Percentiles rank a stretch among this genome's conserved stretches.
phyloP scores from a whole-genome alignment of 2,329 filamentous ascomycete genomes.

The Sarocladiaceae sp. region DNA sequence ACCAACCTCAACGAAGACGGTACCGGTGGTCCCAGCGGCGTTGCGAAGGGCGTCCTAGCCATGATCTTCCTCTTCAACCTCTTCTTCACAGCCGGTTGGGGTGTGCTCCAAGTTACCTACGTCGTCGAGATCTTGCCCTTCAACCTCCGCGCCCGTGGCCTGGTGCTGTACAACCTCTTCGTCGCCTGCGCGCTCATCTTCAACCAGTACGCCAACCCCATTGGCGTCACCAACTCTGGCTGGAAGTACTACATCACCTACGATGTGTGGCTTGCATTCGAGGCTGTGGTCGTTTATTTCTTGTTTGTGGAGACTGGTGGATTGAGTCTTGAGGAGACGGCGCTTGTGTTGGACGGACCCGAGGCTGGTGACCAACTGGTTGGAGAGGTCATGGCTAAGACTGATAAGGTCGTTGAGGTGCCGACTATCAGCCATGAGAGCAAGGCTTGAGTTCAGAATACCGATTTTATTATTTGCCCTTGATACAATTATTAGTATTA shows the following conservation, averaged over 20 bases:
- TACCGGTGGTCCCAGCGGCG: conserved; percentile 7
- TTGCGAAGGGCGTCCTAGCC: conserved; percentile 22
- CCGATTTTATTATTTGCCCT: too few species aligned
- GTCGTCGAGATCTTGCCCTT: conserved; percentile 39
- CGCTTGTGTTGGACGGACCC: conserved; percentile 13
- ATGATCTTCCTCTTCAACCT: conserved; percentile 25
- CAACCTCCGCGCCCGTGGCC: conserved; percentile 21
- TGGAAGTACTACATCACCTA: conserved; percentile 38
- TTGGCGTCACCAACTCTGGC: conserved; percentile 20
- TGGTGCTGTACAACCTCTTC: conserved; percentile 20
- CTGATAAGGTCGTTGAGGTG: conserved; percentile 3
- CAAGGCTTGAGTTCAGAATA: conserved; percentile 3
- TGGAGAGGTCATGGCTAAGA: conserved; percentile 2
- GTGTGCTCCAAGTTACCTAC: conserved; percentile 37
- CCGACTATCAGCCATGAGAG: neutral
- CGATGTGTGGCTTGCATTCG: conserved; percentile 6
- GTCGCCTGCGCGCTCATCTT: conserved; percentile 23
- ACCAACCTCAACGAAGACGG: conserved; percentile 13
- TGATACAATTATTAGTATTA: too few species aligned
- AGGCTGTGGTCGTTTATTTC: conserved; percentile 12
- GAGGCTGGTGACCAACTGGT: conserved; percentile 5
- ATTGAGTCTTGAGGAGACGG: conserved; percentile 14
- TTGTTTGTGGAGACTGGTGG: conserved; percentile 15
- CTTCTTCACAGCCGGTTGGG: conserved; percentile 31
- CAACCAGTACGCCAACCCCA: conserved; percentile 37